A percentile compares a stretch with the other conserved stretches of the same genome.
phyloP scores from a whole-genome alignment of 441 rosid species.

The Bruguiera hainesii region DNA sequence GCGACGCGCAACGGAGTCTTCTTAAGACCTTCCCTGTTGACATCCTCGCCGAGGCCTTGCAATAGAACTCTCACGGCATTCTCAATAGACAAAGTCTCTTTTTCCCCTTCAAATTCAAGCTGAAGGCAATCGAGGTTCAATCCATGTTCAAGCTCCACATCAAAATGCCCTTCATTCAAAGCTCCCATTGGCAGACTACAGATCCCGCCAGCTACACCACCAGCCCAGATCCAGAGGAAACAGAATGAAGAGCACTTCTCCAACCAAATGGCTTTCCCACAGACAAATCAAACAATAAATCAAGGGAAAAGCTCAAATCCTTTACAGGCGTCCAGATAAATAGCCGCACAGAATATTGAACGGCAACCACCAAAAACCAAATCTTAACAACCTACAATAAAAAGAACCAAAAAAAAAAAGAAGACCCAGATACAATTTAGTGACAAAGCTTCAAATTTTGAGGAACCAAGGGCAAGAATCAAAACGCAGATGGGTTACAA shows the following conservation, averaged over 20 bases:
- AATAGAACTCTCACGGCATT: constrained; percentile 80
- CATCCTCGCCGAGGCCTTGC: constrained; percentile 77
- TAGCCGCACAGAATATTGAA: background rate
- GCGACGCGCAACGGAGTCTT: constrained; percentile 97
- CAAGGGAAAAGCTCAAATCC: background rate
- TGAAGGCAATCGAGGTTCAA: constrained; percentile 43
- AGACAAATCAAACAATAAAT: constrained; percentile 7
- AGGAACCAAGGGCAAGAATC: constrained; percentile 13
- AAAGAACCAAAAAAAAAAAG: constrained; percentile 4
- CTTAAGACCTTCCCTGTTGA: constrained; percentile 78
- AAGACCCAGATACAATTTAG: background rate
- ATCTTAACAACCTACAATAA: background rate
- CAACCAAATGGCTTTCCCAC: constrained; percentile 13
- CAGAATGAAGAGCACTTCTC: background rate
- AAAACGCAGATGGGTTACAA: background rate
- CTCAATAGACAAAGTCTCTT: constrained; percentile 61
- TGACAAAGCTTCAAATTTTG: background rate
- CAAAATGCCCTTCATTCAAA: constrained; percentile 67
- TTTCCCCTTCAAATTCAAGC: constrained; percentile 46
- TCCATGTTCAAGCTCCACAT: constrained; percentile 56
- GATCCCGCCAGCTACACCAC: constrained; percentile 21
- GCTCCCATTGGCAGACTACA: constrained; percentile 63
- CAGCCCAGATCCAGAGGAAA: constrained; percentile 29
- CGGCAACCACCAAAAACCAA: background rate
- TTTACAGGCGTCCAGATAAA: background rate